A percentile compares a stretch with the other conserved stretches of the same genome.
phyloP scores from a whole-genome alignment of 1,284 basidiomycete genomes.

The Tilletia indica region DNA sequence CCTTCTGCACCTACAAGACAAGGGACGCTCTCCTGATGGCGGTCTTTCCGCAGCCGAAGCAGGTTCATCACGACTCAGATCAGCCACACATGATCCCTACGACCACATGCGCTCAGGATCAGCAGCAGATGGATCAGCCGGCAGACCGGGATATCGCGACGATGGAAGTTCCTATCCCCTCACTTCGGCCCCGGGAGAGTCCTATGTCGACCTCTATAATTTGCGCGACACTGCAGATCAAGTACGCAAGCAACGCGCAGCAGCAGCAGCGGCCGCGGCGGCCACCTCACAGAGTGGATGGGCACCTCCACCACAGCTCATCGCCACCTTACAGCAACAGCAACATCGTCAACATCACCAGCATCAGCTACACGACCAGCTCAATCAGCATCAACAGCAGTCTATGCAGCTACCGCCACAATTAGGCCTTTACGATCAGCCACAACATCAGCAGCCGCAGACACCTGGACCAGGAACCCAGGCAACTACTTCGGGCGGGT shows the following conservation, averaged over 20 bases:
- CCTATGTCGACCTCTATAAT: not conserved
- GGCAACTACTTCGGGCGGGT: conserved; percentile 21
- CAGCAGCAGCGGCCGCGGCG: not conserved
- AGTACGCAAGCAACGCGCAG: not conserved
- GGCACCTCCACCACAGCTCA: conserved; percentile 9
- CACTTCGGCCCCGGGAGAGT: not conserved
- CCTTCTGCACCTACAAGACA: conserved; percentile 5
- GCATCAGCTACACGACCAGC: not conserved
- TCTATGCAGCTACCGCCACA: conserved; percentile 13
- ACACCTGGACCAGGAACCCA: not conserved
- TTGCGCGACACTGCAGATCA: not conserved
- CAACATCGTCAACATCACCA: not conserved
- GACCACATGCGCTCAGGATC: not conserved
- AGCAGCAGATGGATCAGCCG: too few species aligned
- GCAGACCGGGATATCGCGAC: too few species aligned
- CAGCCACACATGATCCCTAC: not conserved
- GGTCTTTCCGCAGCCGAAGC: not conserved
- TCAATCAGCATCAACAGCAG: conserved; percentile 11
- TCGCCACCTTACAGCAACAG: conserved; percentile 3
- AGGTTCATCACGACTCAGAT: not conserved
- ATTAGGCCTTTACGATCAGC: not conserved
- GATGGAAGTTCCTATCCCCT: too few species aligned
- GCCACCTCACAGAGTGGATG: not conserved
- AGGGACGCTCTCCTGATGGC: not conserved
- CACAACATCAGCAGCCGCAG: not conserved